Percentiles rank a stretch among this genome's conserved stretches.
phyloP scores from a whole-genome alignment of 164 flowering plant genomes.

The Vitis labrusca region DNA sequence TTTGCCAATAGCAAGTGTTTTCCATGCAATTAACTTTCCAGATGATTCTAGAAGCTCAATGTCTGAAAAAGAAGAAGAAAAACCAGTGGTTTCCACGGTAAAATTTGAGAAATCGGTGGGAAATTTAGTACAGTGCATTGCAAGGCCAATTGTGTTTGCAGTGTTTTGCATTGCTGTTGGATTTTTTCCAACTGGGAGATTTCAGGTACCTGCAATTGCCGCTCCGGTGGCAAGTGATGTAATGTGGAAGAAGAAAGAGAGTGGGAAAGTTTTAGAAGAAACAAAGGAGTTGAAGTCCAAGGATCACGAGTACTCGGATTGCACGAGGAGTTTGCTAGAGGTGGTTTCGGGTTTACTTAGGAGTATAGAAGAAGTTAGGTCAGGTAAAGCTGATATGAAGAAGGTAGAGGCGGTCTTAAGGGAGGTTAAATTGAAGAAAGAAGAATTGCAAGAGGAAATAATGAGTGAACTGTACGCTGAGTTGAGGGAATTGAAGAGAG shows the following conservation, averaged over 20 bases:
- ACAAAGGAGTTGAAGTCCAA: constrained; percentile 6
- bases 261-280: constrained; percentile 6
- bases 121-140: constrained; percentile 18
- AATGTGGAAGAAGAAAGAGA: constrained; percentile 14
- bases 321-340: constrained; percentile 53
- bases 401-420: constrained; percentile 47
- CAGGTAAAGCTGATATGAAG: constrained; percentile 30
- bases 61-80: constrained; percentile 4
- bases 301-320: constrained; percentile 54
- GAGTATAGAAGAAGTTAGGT: constrained; percentile 54
- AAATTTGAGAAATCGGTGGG: not conserved
- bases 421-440: constrained; percentile 49
- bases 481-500: constrained; percentile 35
- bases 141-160: constrained; percentile 34
- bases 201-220: constrained; percentile 44
- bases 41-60: constrained; percentile 2
- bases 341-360: constrained; percentile 45
- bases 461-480: constrained; percentile 45
- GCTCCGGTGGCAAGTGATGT: constrained; percentile 29
- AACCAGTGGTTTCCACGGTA: not conserved
- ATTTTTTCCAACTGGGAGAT: constrained; percentile 34
- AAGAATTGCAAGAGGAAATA: constrained; percentile 50
- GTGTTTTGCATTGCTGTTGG: constrained; percentile 54
- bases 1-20: constrained; percentile 10
- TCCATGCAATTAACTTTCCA: not conserved